Conservation (phyloP, 1,284 basidiomycete species). For the Cryptococcus sp. region DNA sequence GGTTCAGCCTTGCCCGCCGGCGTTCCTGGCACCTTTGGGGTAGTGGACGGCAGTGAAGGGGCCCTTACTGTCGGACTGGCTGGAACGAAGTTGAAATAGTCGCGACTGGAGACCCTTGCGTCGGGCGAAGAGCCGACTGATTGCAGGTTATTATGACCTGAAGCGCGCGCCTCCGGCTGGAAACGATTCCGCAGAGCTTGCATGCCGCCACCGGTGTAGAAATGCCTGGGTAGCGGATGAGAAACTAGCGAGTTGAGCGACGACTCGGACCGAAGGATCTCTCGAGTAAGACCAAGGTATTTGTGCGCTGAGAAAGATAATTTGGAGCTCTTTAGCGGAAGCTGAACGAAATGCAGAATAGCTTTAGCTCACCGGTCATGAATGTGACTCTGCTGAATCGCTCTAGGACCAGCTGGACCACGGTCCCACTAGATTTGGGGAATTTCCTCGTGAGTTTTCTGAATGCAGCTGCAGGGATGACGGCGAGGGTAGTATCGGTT, state of each 20-base stretch:
- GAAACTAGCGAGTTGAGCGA: constrained; percentile 95
- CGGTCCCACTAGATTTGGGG: constrained; percentile 94
- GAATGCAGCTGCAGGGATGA: constrained; percentile 98
- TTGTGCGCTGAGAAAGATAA: constrained; percentile 74
- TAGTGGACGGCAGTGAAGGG: constrained; percentile 41
- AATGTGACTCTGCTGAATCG: constrained; percentile 97
- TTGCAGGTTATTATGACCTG: constrained; percentile 11
- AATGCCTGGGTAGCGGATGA: constrained; percentile 84
- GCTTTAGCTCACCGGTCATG: constrained; percentile 55
- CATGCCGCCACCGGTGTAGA: constrained; percentile 93
- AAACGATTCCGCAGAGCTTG: constrained; percentile 84
- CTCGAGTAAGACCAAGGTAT: constrained; percentile 91
- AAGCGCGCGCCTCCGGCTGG: constrained; percentile 45
- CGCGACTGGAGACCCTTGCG: constrained; percentile 30
- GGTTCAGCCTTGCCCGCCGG: constrained; percentile 18
- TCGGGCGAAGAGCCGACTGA: constrained; percentile 26
- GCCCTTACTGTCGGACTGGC: constrained; percentile 44
- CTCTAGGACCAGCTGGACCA: constrained; percentile 71
- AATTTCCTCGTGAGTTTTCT: constrained; percentile 79
- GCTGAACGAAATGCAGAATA: neutral
- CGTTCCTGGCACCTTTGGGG: constrained; percentile 31
- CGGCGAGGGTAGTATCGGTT: constrained; percentile 94
- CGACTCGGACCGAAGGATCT: constrained; percentile 94
- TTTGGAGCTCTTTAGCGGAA: constrained; percentile 1
- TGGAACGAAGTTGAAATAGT: constrained; percentile 52